Percentiles rank a stretch among this genome's conserved stretches.
Evolutionary conservation across 768 basidiomycete genomes (phyloP).

Genomic region (Auricularia cornea): DNA sequence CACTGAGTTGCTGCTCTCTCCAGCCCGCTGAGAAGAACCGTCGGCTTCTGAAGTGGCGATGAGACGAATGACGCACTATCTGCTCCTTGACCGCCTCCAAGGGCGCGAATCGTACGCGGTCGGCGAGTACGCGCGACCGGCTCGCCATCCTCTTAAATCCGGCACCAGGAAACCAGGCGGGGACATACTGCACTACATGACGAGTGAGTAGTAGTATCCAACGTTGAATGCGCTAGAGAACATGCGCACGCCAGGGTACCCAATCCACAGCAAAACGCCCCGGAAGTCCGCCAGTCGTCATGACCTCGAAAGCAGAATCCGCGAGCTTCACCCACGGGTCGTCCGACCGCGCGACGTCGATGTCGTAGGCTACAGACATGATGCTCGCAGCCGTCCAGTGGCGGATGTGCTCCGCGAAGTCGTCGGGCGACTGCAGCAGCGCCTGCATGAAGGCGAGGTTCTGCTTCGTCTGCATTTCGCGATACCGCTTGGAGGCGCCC

Average conservation of each 20-base stretch:
- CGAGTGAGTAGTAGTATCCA: no score
- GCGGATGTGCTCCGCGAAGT: conserved; percentile 1
- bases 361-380: background rate
- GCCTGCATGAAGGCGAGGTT: background rate
- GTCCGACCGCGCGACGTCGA: background rate
- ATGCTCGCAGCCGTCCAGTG: background rate
- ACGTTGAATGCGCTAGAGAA: no score
- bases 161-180: conserved; percentile 14
- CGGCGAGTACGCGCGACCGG: background rate
- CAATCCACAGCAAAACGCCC: background rate
- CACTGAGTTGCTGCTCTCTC: no score
- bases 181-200: conserved; percentile 14
- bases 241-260: background rate
- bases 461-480: background rate
- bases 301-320: background rate
- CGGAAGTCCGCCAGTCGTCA: background rate
- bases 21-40: no score
- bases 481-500: background rate
- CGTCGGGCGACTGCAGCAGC: background rate
- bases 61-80: no score
- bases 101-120: no score
- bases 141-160: conserved; percentile 11
- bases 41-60: no score
- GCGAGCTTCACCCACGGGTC: background rate
- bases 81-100: no score